Evolutionary conservation across 495 filamentous ascomycete species (phyloP).

Genomic region (Podospora tetraspora): DNA sequence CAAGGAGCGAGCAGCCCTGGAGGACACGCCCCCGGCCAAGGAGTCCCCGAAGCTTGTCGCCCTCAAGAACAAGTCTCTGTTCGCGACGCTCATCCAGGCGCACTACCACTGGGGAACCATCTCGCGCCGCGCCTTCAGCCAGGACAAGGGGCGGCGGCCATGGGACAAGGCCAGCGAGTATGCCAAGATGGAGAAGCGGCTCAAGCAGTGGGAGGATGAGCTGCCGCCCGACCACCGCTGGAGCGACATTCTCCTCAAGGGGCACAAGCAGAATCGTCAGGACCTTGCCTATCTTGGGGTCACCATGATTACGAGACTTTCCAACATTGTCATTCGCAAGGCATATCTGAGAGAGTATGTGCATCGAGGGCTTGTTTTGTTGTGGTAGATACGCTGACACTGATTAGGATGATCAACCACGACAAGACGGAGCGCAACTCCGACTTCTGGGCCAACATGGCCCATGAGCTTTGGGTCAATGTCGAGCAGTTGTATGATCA

Average conservation of each 20-base stretch:
- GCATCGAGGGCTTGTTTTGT: background rate
- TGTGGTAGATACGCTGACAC: background rate
- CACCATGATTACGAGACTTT: slow-evolving; percentile 45
- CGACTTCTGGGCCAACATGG: slow-evolving; percentile 41
- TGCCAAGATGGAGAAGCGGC: slow-evolving; percentile 31
- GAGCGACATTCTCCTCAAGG: slow-evolving; percentile 37
- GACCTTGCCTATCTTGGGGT: slow-evolving; percentile 47
- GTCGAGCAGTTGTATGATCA: slow-evolving; percentile 42
- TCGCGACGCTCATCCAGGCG: slow-evolving; percentile 46
- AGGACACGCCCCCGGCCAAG: slow-evolving; percentile 43
- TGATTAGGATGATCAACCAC: slow-evolving; percentile 37
- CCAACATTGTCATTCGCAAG: slow-evolving; percentile 47
- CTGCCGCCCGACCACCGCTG: slow-evolving; percentile 43
- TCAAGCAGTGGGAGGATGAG: slow-evolving; percentile 39
- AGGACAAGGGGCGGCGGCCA: slow-evolving; percentile 35
- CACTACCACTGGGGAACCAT: slow-evolving; percentile 48
- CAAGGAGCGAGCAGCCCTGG: slow-evolving; percentile 44
- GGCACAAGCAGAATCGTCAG: slow-evolving; percentile 38
- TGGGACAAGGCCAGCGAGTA: slow-evolving; percentile 42
- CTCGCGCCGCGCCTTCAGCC: slow-evolving; percentile 37
- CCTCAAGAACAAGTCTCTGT: slow-evolving; percentile 39
- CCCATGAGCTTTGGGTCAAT: slow-evolving; percentile 43
- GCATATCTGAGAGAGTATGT: slow-evolving; percentile 44
- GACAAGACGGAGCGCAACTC: slow-evolving; percentile 33
- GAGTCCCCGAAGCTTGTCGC: slow-evolving; percentile 38